phyloP scores from a whole-genome alignment of 352 stramenopile genomes.

The Halophytophthora batemanensis region DNA sequence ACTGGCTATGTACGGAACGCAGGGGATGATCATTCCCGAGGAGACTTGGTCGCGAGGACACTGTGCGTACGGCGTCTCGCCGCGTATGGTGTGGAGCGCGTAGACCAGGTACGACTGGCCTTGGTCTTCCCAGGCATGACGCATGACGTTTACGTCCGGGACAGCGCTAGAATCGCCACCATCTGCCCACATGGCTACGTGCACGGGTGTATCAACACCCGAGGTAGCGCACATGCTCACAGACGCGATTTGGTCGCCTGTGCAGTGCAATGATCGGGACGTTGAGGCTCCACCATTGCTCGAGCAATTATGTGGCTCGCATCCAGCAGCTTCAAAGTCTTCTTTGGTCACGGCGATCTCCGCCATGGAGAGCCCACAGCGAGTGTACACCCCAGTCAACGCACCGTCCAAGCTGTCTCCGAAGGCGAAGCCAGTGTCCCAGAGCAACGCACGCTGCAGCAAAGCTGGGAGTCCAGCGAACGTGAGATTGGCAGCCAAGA shows the following conservation, averaged over 20 bases:
- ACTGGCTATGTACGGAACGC: slow-evolving; percentile 11
- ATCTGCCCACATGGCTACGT: slow-evolving; percentile 19
- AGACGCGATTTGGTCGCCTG: not conserved
- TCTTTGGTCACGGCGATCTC: slow-evolving; percentile 26
- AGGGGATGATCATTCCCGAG: slow-evolving; percentile 30
- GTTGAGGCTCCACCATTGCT: not conserved
- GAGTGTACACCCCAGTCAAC: slow-evolving; percentile 22
- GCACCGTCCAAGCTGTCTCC: slow-evolving; percentile 5
- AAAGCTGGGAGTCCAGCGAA: slow-evolving; percentile 24
- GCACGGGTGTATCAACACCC: not conserved
- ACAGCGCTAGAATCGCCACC: slow-evolving; percentile 11
- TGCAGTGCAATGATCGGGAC: not conserved
- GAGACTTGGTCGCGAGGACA: slow-evolving; percentile 9
- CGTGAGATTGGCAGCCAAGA: slow-evolving; percentile 10
- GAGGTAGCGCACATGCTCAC: slow-evolving; percentile 10
- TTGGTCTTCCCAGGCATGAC: slow-evolving; percentile 21
- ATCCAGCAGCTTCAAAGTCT: slow-evolving; percentile 15
- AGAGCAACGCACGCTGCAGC: slow-evolving; percentile 31
- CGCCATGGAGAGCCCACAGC: slow-evolving; percentile 29
- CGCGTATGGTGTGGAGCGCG: slow-evolving; percentile 5
- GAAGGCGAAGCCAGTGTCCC: slow-evolving; percentile 32
- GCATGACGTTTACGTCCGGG: slow-evolving; percentile 15
- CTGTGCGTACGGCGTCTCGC: slow-evolving; percentile 13
- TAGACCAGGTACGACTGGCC: slow-evolving; percentile 2
- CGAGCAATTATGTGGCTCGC: slow-evolving; percentile 8